Evolutionary conservation across 306 rosid species (phyloP).

Genomic region (Glycine tomentella): DNA sequence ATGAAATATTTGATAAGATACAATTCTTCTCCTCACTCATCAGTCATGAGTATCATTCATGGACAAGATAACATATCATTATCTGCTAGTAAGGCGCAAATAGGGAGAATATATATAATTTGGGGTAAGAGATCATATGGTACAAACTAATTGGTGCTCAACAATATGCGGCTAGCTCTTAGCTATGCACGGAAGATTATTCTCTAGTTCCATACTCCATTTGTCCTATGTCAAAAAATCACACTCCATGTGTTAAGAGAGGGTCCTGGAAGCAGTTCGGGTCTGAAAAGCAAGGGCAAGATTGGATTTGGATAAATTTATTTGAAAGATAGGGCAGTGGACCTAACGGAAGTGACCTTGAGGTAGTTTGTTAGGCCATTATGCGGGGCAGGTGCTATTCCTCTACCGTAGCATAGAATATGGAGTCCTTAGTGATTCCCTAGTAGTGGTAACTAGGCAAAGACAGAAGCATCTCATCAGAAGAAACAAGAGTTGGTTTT

Average conservation of each 20-base stretch:
- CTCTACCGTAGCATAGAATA: not conserved
- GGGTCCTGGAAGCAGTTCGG: not conserved
- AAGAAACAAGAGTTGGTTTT: not conserved
- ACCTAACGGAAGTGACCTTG: constrained; percentile 21
- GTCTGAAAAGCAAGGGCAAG: not conserved
- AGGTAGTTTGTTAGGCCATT: constrained; percentile 36
- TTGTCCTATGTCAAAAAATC: not conserved
- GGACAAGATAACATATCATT: not conserved
- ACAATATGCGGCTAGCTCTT: not conserved
- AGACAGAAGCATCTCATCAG: constrained; percentile 10
- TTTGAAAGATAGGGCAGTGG: constrained; percentile 21
- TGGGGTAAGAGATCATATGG: not conserved
- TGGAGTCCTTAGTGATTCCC: not conserved
- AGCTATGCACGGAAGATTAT: not conserved
- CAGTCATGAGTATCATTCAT: too few species aligned
- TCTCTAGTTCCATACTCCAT: not conserved
- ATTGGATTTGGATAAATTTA: constrained; percentile 39
- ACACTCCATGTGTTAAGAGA: not conserved
- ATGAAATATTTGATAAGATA: too few species aligned
- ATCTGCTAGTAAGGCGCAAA: not conserved
- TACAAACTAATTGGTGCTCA: not conserved
- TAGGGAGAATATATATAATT: not conserved
- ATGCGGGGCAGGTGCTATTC: constrained; percentile 14
- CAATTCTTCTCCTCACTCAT: too few species aligned
- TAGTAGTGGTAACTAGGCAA: not conserved